Base-by-base conservation (phyloP, 1,284 basidiomycete genomes). In the Ceratobasidium sp. region DNA sequence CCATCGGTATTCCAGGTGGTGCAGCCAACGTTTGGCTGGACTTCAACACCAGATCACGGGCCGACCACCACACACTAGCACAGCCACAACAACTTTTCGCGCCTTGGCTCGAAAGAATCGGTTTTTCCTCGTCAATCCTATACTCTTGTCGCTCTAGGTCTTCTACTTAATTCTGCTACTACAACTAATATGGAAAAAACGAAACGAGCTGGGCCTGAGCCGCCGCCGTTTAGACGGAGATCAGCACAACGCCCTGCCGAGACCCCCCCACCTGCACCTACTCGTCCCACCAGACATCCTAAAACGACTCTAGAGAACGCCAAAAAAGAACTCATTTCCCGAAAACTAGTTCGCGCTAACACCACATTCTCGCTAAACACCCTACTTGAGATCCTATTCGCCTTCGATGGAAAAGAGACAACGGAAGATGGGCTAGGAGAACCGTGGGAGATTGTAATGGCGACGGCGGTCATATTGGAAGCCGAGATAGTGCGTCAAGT, bases 21-120 rank as follows among this genome's bases (percentile, higher is more conserved):
- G 33, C 33, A 79, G 35, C 68, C 70, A 79, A 4, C 57, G 27
- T 8, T 20, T 16, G 4, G 77, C 69, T 35, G 79, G n/a, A n/a
- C n/a, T n/a, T n/a, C n/a, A n/a, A n/a, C n/a, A n/a, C n/a, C n/a
- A n/a, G n/a, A n/a, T n/a, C n/a, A n/a, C n/a, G n/a, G n/a, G n/a
- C n/a, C n/a, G n/a, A n/a, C n/a, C n/a, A n/a, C n/a, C n/a, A n/a
- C n/a, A n/a, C n/a, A n/a, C n/a, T n/a, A n/a, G n/a, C n/a, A n/a
- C n/a, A n/a, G n/a, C n/a, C n/a, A n/a, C n/a, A n/a, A n/a, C n/a
- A n/a, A n/a, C n/a, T n/a, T n/a, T n/a, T n/a, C n/a, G n/a, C n/a
- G n/a, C n/a, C n/a, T n/a, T n/a, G n/a, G n/a, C n/a, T n/a, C n/a
- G n/a, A n/a, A n/a, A n/a, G n/a, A n/a, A n/a, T n/a, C n/a, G n/a